These are phyloP conservation scores for Xanthoceras sorbifolium DNA, from an alignment of 345 rosid species.

Conservation along the genomic window DNA sequence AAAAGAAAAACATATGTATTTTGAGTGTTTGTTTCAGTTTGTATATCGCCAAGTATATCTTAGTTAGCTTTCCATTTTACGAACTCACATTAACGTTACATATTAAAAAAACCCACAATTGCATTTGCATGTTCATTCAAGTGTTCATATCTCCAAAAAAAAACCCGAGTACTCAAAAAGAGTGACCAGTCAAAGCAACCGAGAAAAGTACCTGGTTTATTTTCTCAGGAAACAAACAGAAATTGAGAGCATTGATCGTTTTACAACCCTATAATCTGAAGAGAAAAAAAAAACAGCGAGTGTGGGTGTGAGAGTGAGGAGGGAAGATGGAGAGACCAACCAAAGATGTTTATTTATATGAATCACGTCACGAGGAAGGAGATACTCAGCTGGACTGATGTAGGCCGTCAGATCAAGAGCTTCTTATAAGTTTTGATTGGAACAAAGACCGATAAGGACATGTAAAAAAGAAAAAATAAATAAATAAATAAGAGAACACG, in stretches of 20 bases:
- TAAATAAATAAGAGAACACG: no score
- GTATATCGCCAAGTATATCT: neutral
- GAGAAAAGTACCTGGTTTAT: slow-evolving; percentile 10
- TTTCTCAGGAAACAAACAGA: slow-evolving; percentile 20
- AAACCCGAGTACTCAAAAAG: neutral
- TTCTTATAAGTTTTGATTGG: neutral
- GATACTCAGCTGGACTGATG: neutral
- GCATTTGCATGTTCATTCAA: neutral
- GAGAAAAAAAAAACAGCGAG: neutral
- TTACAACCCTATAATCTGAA: slow-evolving; percentile 10
- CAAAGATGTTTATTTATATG: slow-evolving; percentile 5
- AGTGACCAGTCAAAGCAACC: neutral
- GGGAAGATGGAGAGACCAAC: neutral
- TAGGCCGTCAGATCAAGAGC: neutral
- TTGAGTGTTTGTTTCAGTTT: neutral
- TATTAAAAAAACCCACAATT: neutral
- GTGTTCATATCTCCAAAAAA: neutral
- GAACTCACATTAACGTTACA: no score
- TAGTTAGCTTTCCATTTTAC: no score
- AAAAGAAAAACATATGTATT: neutral
- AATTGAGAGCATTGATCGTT: neutral
- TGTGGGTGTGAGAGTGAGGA: neutral
- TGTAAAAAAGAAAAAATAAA: neutral
- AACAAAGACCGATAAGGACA: slow-evolving; percentile 11
- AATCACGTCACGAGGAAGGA: slow-evolving; percentile 20